These are phyloP conservation scores for Colletotrichum orbiculare DNA, from an alignment of 2,329 filamentous ascomycete genomes.

Conservation along the genomic window DNA sequence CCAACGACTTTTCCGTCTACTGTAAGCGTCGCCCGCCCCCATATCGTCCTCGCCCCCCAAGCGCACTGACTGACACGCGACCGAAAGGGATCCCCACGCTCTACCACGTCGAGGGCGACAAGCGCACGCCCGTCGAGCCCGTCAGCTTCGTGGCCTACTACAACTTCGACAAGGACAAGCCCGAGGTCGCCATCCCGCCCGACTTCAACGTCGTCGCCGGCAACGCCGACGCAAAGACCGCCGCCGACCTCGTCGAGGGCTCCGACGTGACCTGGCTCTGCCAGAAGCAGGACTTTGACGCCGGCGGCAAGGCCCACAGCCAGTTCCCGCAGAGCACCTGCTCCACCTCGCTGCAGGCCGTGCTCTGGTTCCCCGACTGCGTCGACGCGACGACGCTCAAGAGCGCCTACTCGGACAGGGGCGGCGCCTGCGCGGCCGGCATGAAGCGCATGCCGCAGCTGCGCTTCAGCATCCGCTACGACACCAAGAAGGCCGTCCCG, in stretches of 20 bases:
- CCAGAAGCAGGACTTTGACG: conserved; percentile 27
- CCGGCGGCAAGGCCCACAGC: conserved; percentile 23
- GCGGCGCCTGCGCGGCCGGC: conserved; percentile 47
- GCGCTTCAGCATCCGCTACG: conserved; percentile 59
- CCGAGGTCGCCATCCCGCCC: conserved; percentile 57
- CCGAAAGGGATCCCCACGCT: conserved; percentile 51
- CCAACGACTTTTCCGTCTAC: conserved; percentile 56
- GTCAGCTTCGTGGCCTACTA: conserved; percentile 59
- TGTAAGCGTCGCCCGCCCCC: conserved; percentile 42
- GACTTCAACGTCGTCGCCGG: conserved; percentile 56
- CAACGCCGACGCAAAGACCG: conserved; percentile 49
- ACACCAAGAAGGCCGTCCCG: conserved; percentile 53
- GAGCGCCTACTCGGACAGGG: conserved; percentile 36
- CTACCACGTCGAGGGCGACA: conserved; percentile 51
- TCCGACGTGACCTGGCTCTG: conserved; percentile 35
- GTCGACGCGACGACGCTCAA: conserved; percentile 37
- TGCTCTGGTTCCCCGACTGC: conserved; percentile 41
- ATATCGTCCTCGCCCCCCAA: too few species aligned
- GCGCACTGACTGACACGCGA: too few species aligned
- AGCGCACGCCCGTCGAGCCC: conserved; percentile 50
- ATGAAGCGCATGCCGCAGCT: conserved; percentile 59
- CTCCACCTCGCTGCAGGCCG: conserved; percentile 41
- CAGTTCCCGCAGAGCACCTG: conserved; percentile 39
- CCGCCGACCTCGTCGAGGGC: conserved; percentile 30
- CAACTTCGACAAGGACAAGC: conserved; percentile 48